Base-by-base conservation (phyloP, 2,329 filamentous ascomycete genomes). In the Sarocladiaceae sp. region DNA sequence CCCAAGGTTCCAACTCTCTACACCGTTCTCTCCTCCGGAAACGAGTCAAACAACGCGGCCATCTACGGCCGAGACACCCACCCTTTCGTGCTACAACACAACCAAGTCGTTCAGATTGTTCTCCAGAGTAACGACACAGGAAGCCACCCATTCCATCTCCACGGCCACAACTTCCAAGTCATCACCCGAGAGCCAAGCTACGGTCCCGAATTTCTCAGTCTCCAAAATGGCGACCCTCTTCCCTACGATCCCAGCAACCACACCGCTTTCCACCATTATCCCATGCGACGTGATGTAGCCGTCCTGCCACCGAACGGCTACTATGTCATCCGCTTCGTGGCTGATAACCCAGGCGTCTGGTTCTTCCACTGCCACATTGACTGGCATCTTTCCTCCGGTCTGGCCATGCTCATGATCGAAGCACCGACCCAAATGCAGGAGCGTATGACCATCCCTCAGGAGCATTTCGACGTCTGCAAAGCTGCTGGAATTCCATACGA, bases 1-100 rank as follows among this genome's bases (percentile, higher is more conserved):
- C 85, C 82, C 18, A 84, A 87, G 62, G 84, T 88, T 0, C 86
- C 86, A 0, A 81, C 82, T 0, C 70, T 89, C 0, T 88, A 86
- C 69, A 83, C 82, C 1, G 83, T 76, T n/a, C 72, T 88, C 28
- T 78, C 77, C 0, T 66, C 76, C n/a, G 76, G 75, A 1, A 52
- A 59, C n/a, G 39, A 72, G 25, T 71, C 76, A 18, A 67, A 70
- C 5, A 71, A 82, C 52, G 67, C 77, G 1, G 56, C 56, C 1
- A 69, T 82, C 10, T 83, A 83, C 58, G 79, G 79, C 12, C 64
- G 68, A 49, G 68, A 74, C 55, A 72, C 77, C 2, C 73, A 79
- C 53, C 62, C 78, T 2, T 67, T 82, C 53, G 66, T 87, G 2
- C 73, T 87, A 18, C 68, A 76, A 29, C 72, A 82, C 51, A 74